These are phyloP conservation scores for Aspergillus tamarii DNA, from an alignment of 2,329 filamentous ascomycete species.

Conservation along the genomic window DNA sequence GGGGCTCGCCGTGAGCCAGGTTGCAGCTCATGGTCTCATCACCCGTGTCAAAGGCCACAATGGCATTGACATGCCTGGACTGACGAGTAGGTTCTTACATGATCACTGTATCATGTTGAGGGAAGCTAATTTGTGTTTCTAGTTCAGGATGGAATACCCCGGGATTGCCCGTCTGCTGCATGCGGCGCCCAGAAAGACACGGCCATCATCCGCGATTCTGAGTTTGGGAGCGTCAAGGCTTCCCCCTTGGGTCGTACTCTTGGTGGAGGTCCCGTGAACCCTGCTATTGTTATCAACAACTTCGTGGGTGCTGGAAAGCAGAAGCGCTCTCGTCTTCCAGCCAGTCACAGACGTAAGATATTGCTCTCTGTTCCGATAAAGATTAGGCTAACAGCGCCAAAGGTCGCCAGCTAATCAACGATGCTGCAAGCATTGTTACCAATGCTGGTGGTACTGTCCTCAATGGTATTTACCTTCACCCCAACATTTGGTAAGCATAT, in stretches of 20 bases:
- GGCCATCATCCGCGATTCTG: slow-evolving; percentile 67
- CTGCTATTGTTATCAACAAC: slow-evolving; percentile 58
- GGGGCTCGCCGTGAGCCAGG: slow-evolving; percentile 31
- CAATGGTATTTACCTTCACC: slow-evolving; percentile 2
- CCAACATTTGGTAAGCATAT: background rate
- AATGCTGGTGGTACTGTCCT: slow-evolving; percentile 27
- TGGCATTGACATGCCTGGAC: slow-evolving; percentile 64
- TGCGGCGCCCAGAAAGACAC: slow-evolving; percentile 72
- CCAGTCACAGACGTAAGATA: background rate
- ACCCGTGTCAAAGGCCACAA: slow-evolving; percentile 62
- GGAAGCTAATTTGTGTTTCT: slow-evolving; percentile 14
- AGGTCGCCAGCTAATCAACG: slow-evolving; percentile 20
- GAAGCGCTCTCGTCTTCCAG: background rate
- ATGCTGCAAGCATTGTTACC: slow-evolving; percentile 32
- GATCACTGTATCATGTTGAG: background rate
- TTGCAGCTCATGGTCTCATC: slow-evolving; percentile 63
- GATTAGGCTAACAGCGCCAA: slow-evolving; percentile 27
- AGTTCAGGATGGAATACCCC: slow-evolving; percentile 68
- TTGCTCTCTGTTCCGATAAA: no score
- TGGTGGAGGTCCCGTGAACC: slow-evolving; percentile 62
- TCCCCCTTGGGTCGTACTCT: slow-evolving; percentile 67
- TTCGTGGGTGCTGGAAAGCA: slow-evolving; percentile 57
- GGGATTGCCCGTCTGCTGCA: slow-evolving; percentile 63
- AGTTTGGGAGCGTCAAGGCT: slow-evolving; percentile 59
- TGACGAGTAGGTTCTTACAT: slow-evolving; percentile 49